Base-by-base conservation (phyloP, 352 stramenopile genomes). In the Poterioochromonas sp. region DNA sequence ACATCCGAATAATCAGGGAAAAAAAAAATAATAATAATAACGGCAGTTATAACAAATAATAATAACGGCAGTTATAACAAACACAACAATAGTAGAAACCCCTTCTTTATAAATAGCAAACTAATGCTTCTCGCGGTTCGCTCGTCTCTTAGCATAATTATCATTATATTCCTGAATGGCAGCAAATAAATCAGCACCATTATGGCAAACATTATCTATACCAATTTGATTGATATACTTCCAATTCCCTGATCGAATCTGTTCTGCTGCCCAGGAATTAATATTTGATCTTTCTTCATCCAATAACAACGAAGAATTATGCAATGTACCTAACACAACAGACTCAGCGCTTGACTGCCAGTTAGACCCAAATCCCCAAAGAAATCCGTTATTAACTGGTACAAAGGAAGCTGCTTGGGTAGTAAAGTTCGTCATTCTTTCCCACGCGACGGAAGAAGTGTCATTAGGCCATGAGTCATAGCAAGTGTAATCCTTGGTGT, bases 131-230 rank as follows among this genome's bases (percentile, higher is more conserved):
- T n/a, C n/a, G n/a, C n/a, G n/a, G n/a, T n/a, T n/a, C n/a, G n/a
- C n/a, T n/a, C n/a, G n/a, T n/a, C n/a, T n/a, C n/a, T n/a, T n/a
- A n/a, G n/a, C n/a, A n/a, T n/a, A n/a, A n/a, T n/a, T n/a, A n/a
- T n/a, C n/a, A n/a, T n/a, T n/a, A n/a, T n/a, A n/a, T n/a, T n/a
- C n/a, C 26, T 62, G 51, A 2, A 71, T 5, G 20, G 65, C 65
- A 8, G 2, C 29, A 18, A 40, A 74, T 5, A 74, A 26, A 39
- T 51, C 43, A 39, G 12, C n/a, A 8, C 65, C 65, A 39, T 34
- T 34, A 37, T 74, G 37, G 40, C 65, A 74, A 40, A 74, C 65
- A 58, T 74, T 54, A n/a, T 74, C 65, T 8, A 74, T n/a, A 32
- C n/a, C 65, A 8, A 74, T 1, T 2, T 54, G 35, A 74, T 74